These are phyloP conservation scores for Amylostereum areolatum DNA, from an alignment of 1,284 basidiomycete genomes.

Conservation along the genomic window DNA sequence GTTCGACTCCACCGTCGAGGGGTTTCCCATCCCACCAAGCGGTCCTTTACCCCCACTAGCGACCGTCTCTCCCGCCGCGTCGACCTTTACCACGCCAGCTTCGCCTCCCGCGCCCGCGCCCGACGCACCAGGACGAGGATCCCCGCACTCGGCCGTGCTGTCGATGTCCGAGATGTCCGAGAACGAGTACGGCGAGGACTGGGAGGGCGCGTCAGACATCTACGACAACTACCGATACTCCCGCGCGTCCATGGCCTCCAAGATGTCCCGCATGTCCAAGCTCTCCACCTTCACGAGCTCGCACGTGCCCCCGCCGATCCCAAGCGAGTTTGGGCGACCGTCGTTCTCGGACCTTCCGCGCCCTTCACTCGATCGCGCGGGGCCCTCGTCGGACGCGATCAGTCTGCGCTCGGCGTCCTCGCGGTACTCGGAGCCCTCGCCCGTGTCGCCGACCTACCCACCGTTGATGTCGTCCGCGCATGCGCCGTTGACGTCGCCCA, in stretches of 20 bases:
- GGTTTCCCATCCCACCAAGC: conserved; percentile 7
- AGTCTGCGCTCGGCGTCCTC: conserved; percentile 10
- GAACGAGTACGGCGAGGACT: conserved; percentile 38
- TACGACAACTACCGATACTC: conserved; percentile 75
- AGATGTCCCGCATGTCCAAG: conserved; percentile 27
- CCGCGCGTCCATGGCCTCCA: conserved; percentile 46
- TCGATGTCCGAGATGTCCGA: no score
- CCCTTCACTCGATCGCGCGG: not conserved
- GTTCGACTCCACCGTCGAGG: conserved; percentile 11
- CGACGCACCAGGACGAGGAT: conserved; percentile 1
- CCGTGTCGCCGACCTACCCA: not conserved
- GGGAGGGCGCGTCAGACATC: conserved; percentile 61
- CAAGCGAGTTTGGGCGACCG: conserved; percentile 15
- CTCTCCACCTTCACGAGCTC: conserved; percentile 21
- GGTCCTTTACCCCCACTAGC: no score
- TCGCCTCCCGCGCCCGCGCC: conserved; percentile 5
- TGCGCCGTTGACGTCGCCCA: not conserved
- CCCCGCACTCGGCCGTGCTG: not conserved
- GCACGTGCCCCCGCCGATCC: conserved; percentile 29
- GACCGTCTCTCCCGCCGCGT: conserved; percentile 7
- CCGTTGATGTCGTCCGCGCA: not conserved
- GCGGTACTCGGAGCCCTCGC: conserved; percentile 1
- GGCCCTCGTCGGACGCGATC: not conserved
- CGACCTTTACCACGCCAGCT: not conserved
- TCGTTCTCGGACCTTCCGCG: not conserved